Base-by-base conservation (phyloP, 306 rosid species). In the Inga oerstediana region DNA sequence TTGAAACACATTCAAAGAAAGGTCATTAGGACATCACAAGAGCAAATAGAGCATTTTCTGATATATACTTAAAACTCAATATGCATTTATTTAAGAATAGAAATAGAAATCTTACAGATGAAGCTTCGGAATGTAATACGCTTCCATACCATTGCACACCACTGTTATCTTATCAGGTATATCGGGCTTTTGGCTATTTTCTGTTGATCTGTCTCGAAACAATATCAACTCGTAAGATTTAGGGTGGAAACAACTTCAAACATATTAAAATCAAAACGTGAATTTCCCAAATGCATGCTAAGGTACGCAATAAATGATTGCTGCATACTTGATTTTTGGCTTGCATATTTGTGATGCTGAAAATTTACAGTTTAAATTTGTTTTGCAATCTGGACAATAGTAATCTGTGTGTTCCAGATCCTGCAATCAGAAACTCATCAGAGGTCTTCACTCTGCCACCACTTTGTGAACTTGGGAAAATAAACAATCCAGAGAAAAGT, bases 121-220 rank as follows among this genome's bases (percentile, higher is more conserved):
- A 83, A 92, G 91, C 74, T 89, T 87, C 56, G 92, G 95, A 81
- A 92, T 85, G 83, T 96, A 94, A 68, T 81, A 79, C 85, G 97
- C 99, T 72, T 92, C 99, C 94, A 96, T 89, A 88, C 95, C 97
- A 87, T 92, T 94, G 93, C 99, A 96, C 88, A 96, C 91, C 90
- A 96, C 99, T 74, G 61, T 44, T 76, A 94, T 44, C 78, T 79
- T 79, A 82, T 93, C 98, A 12, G 93, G 93, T 58, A 76, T 67
- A 58, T 79, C 74, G 74, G 90, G 64, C 72, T 67, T 88, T 71
- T 58, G 86, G 82, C 75, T 30, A 24, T 74, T 85, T 84, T 82
- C 89, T 35, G 17, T 59, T 82, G 88, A 87, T 81, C 97, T 92
- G 96, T 87, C 79, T 84, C 84, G 79, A 76, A 81, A 67, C 49